Conservation (phyloP, 2,329 filamentous ascomycete genomes). For the Aureobasidium sp. region DNA sequence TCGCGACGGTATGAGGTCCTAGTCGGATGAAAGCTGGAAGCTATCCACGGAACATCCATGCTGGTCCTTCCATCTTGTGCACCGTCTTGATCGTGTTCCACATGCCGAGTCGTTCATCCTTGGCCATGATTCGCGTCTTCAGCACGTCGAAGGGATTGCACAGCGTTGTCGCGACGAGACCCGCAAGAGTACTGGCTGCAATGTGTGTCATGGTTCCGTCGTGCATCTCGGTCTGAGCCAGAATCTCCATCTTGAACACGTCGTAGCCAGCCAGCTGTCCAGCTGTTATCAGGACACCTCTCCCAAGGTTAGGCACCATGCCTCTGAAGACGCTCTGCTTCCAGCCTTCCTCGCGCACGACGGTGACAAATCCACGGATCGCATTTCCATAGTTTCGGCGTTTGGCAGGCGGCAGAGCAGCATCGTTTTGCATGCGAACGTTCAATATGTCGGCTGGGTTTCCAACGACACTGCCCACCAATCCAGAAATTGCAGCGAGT, state of each 20-base stretch:
- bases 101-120: conserved; percentile 45
- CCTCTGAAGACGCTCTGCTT: conserved; percentile 68
- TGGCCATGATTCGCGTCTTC: conserved; percentile 79
- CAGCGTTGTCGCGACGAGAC: conserved; percentile 74
- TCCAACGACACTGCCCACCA: conserved; percentile 79
- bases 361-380: conserved; percentile 73
- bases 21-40: conserved; percentile 64
- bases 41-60: conserved; percentile 88
- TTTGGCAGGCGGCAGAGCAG: conserved; percentile 61
- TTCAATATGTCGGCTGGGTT: conserved; percentile 96
- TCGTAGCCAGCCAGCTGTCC: conserved; percentile 80
- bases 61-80: conserved; percentile 59
- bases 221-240: conserved; percentile 54
- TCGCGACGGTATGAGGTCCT: conserved; percentile 73
- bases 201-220: conserved; percentile 72
- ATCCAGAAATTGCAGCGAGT: conserved; percentile 75
- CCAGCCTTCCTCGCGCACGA: conserved; percentile 74
- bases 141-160: conserved; percentile 82
- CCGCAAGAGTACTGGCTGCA: conserved; percentile 65
- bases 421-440: conserved; percentile 95
- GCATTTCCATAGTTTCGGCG: conserved; percentile 86
- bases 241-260: conserved; percentile 62
- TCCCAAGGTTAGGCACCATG: conserved; percentile 70
- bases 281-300: conserved; percentile 81
- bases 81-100: conserved; percentile 55